Base-by-base conservation (phyloP, 139 green algal species). In the Chlorella sp. region DNA sequence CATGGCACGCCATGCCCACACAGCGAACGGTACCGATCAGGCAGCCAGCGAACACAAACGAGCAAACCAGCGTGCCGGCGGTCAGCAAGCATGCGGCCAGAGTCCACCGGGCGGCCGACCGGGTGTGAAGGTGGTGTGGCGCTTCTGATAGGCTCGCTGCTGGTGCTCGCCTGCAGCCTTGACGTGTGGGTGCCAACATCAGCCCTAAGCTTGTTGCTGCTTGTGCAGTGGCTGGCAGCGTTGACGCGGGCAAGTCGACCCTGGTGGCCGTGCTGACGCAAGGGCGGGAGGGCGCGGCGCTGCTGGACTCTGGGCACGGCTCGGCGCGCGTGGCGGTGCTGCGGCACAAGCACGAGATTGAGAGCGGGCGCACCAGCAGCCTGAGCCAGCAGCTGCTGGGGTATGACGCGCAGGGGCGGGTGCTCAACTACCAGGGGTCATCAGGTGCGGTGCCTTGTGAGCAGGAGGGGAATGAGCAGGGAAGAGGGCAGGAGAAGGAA, bases 341-440 rank as follows among this genome's bases (percentile, higher is more conserved):
- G 14, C 76, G 85, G 31, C 91, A 95, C 83, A 94, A 94, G 86
- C 91, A 97, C 51, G 91, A 97, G 79, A 90, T 95, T 6, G 82
- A 93, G 85, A 88, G 76, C n/a, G 91, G 90, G 0, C 85, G 89
- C 69, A 95, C 90, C 5, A 88, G 71, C 49, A 81, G 67, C 29
- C 35, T 89, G 32, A 80, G 35, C 30, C 81, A 91, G 72, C 72
- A 89, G 69, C 74, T 91, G 35, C 77, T 95, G 31, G 90, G 85
- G 10, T 97, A 94, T 72, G 86, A 90, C 27, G 49, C 27, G 20
- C 71, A 89, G 1, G 89, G 88, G 1, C 31, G 72, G 1, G 79
- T 91, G 42, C 77, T 93, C 35, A 93, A 93, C 75, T 93, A 93
- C 72, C n/a, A 49, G 0, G 79, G 71, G 3, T 29, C 70, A 0